Conservation (phyloP, 2,329 filamentous ascomycete species). For the Harringtonia lauricola region DNA sequence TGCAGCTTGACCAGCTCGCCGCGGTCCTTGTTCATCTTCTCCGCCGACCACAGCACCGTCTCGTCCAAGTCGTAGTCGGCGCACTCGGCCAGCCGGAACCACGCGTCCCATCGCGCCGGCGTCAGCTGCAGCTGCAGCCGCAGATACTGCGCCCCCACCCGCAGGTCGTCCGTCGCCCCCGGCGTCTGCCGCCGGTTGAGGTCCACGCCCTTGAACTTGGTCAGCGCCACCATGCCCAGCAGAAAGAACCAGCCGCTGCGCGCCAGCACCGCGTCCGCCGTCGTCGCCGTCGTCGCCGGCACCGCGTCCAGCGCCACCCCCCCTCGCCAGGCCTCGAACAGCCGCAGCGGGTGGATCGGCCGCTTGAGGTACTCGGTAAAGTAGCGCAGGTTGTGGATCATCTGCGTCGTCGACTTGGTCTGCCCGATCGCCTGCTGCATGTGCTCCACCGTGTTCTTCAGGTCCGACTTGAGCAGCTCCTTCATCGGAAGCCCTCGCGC, state of each 20-base stretch:
- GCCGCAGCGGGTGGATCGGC: conserved; percentile 67
- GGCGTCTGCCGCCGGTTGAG: conserved; percentile 65
- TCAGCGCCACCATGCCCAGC: conserved; percentile 76
- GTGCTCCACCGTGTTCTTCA: conserved; percentile 84
- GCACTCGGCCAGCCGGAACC: conserved; percentile 79
- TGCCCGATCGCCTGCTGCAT: conserved; percentile 80
- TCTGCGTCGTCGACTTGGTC: conserved; percentile 65
- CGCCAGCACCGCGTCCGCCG: conserved; percentile 60
- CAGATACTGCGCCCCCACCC: conserved; percentile 70
- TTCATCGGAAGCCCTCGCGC: conserved; percentile 79
- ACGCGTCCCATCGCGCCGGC: conserved; percentile 75
- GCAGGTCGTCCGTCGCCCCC: conserved; percentile 71
- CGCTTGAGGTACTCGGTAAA: conserved; percentile 73
- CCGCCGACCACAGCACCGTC: conserved; percentile 75
- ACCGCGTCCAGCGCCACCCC: conserved; percentile 64
- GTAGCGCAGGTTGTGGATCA: conserved; percentile 79
- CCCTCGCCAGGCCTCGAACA: conserved; percentile 75
- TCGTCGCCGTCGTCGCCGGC: conserved; percentile 52
- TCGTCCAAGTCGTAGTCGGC: conserved; percentile 85
- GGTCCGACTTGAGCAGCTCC: conserved; percentile 80
- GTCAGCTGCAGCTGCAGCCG: conserved; percentile 75
- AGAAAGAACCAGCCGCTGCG: conserved; percentile 87
- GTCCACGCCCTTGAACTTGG: conserved; percentile 65
- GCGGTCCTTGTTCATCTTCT: conserved; percentile 81
- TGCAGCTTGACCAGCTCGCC: conserved; percentile 65